Evolutionary conservation across 805 yeast species (phyloP), one percentile per base, ranked within the genome.

Genomic region (Zygotorulaspora florentina): DNA sequence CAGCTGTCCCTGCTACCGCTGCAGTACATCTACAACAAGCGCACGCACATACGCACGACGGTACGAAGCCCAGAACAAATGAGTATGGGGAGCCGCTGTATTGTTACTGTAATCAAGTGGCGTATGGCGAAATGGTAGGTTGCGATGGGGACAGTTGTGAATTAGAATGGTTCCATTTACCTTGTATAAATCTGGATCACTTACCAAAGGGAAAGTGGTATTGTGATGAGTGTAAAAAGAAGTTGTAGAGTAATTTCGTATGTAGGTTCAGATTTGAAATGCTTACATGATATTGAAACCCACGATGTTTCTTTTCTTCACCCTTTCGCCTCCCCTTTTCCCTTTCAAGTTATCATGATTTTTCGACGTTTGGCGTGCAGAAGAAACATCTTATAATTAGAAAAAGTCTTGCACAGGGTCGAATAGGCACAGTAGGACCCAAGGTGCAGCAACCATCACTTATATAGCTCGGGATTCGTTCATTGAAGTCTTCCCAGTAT

Each of bases 91-190:
- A 90, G 59, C 96, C 95, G 0, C 79, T 89, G 2, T 91, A 91
- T 64, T 93, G 99, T 66, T 90, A 91, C 69, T 93, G 99, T 69
- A 87, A 89, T 64, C 96, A 90, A 64, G 96, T 90, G 0, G 91
- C 97, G 3, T 93, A 86, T 62, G 99, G 99, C 15, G 98, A 93
- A 61, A 93, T 93, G 99, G 97, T 93, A 49, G 99, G 96, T 2
- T 93, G 99, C 69, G 99, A 93, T 61, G 97, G 96, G 10, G 90
- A 87, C 29, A 80, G 83, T 47, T 91, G 98, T 70, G 82, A 82
- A 62, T 74, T 88, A 44, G 98, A 90, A 65, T 90, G 98, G 98
- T 90, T 90, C 69, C 98, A 90, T 70, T 71, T 91, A 55, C 95
- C 95, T 13, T 90, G 98, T 67, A 85, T 87, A 35, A 96, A 96